Conservation (phyloP, 2,329 filamentous ascomycete genomes). For the Exophiala viscosa region DNA sequence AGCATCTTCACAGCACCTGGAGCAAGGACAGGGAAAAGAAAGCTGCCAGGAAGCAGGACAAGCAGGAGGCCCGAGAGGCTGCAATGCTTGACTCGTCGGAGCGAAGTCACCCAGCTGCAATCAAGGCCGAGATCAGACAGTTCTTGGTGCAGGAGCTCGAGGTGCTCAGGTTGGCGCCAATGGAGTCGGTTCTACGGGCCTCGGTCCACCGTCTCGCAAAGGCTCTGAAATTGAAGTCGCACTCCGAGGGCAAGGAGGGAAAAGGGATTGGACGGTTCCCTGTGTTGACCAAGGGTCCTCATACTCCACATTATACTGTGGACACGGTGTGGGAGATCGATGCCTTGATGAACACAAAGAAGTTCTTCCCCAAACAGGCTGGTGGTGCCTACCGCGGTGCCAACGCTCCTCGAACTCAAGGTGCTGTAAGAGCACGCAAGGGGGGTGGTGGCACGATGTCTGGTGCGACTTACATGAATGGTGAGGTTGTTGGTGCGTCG, state of each 20-base stretch:
- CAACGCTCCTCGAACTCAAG: slow-evolving; percentile 9
- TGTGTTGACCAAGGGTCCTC: slow-evolving; percentile 68
- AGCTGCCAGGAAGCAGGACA: slow-evolving; percentile 63
- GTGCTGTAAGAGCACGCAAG: slow-evolving; percentile 31
- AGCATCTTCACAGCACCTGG: slow-evolving; percentile 57
- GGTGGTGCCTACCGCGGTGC: slow-evolving; percentile 10
- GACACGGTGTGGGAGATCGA: slow-evolving; percentile 49
- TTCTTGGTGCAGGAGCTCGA: slow-evolving; percentile 27
- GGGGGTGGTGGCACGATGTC: slow-evolving; percentile 38
- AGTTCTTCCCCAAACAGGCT: slow-evolving; percentile 26
- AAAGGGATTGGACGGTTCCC: slow-evolving; percentile 70
- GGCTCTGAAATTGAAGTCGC: slow-evolving; percentile 74
- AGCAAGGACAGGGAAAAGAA: slow-evolving; percentile 69
- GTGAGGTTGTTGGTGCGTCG: slow-evolving; percentile 79
- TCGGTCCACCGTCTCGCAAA: slow-evolving; percentile 74
- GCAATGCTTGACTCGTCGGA: slow-evolving; percentile 60
- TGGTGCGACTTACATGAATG: slow-evolving; percentile 67
- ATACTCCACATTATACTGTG: slow-evolving; percentile 61
- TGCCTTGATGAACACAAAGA: slow-evolving; percentile 25
- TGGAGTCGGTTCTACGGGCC: slow-evolving; percentile 74
- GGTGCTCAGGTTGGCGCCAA: slow-evolving; percentile 68
- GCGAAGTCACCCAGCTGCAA: slow-evolving; percentile 56
- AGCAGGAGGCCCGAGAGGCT: slow-evolving; percentile 64
- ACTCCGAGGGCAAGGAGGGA: slow-evolving; percentile 73
- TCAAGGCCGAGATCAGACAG: slow-evolving; percentile 64